Conservation (phyloP, 1,139 yeast species). For the Yamadazyma jaroonii region DNA sequence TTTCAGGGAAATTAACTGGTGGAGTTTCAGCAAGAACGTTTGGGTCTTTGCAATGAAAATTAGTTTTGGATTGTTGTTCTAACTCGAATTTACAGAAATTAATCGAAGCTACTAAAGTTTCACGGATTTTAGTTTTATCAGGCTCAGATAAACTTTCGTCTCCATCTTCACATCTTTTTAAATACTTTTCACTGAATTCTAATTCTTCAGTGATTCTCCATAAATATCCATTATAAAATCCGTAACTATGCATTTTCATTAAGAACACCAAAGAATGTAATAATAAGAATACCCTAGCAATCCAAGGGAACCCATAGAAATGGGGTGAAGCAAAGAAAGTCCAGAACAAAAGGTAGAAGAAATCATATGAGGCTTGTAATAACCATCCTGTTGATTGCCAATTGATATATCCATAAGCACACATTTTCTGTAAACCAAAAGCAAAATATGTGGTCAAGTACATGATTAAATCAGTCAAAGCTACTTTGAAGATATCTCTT, state of each 20-base stretch:
- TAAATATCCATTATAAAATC: conserved; percentile 83
- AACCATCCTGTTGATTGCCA: conserved; percentile 68
- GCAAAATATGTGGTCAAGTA: conserved; percentile 60
- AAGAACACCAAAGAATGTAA: conserved; percentile 81
- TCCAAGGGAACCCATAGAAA: conserved; percentile 66
- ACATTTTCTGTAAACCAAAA: conserved; percentile 50
- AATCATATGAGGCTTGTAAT: conserved; percentile 56
- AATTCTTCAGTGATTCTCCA: conserved; percentile 67
- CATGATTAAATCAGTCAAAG: conserved; percentile 66
- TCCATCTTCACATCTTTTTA: conserved; percentile 16
- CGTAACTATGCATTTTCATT: conserved; percentile 93
- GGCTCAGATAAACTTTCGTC: conserved; percentile 15
- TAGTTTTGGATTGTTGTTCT: conserved; percentile 40
- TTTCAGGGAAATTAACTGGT: conserved; percentile 57
- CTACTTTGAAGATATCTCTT: conserved; percentile 61
- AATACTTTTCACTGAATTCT: conserved; percentile 39
- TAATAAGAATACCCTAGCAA: conserved; percentile 76
- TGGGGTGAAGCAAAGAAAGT: conserved; percentile 50
- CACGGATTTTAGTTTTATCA: conserved; percentile 23
- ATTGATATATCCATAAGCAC: conserved; percentile 37
- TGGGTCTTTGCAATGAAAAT: conserved; percentile 15
- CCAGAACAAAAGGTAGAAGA: conserved; percentile 47
- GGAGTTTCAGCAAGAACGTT: conserved; percentile 19
- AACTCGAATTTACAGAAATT: conserved; percentile 66
- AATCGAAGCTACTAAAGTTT: conserved; percentile 43